Base-by-base conservation (phyloP, 176 grass and related monocot genomes). In the Otatea glauca region DNA sequence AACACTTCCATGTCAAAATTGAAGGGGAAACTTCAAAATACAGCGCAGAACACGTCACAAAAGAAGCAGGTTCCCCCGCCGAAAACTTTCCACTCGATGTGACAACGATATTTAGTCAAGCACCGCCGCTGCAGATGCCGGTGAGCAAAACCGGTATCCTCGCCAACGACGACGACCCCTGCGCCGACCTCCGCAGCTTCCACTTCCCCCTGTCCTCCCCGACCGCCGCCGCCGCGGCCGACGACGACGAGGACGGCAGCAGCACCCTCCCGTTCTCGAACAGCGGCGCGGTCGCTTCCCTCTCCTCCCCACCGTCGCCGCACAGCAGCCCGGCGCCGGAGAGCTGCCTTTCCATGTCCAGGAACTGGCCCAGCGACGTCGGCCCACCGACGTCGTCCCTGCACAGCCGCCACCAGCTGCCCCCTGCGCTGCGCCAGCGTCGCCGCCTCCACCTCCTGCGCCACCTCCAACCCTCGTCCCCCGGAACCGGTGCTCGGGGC, bases 301-400 rank as follows among this genome's bases (percentile, higher is more conserved):
- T 34, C 38, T 61, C 75, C 43, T 21, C 76, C 29, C 76, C 66
- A 14, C 49, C 80, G 21, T 43, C 85, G 23, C 87, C 79, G 48
- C 79, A 83, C 43, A 72, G 60, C 35, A 82, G 72, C 27, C 81
- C 89, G 13, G 72, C 85, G 54, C 68, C 79, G 13, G 69, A 39
- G 43, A 90, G 74, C 82, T 88, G 83, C 68, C 88, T 71, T 83
- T 95, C 93, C 65, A 91, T 82, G 76, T 87, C 49, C 18, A 95
- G 86, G 79, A 92, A 92, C 16, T 95, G 90, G 73, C 86, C 90
- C 7, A 92, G 86, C 59, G 91, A 90, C 14, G 85, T 92, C 23
- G 88, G 38, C 15, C 47, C 75, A 42, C 38, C 41, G 7, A 68
- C 63, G 75, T 89, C 90, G 20, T 87, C 87, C 76, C 88, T 83